These are phyloP conservation scores for Polyporus tsugae DNA, from an alignment of 1,284 basidiomycete species.

Conservation along the genomic window DNA sequence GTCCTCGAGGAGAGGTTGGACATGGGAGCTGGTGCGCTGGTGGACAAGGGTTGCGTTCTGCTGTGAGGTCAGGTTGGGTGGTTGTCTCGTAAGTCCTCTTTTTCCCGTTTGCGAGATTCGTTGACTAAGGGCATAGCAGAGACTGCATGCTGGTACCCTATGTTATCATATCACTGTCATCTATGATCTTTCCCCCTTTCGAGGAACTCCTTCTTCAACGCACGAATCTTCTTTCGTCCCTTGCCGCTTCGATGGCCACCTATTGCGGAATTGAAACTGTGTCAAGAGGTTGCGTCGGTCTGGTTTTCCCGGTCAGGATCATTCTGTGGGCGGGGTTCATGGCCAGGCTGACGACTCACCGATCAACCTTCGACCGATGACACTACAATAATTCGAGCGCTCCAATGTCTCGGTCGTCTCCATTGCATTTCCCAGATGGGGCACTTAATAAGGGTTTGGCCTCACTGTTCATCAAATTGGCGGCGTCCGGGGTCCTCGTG, in stretches of 20 bases:
- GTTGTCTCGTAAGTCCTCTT: not conserved
- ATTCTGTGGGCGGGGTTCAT: not conserved
- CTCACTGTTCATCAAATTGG: not conserved
- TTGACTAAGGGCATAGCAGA: not conserved
- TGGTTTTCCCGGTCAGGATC: not conserved
- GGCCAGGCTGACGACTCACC: not conserved
- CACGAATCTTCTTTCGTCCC: not conserved
- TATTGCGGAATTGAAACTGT: not conserved
- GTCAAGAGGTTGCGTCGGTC: not conserved
- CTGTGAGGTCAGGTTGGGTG: conserved; percentile 27
- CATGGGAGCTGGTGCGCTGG: conserved; percentile 28
- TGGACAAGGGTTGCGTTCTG: conserved; percentile 37
- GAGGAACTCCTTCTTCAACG: not conserved
- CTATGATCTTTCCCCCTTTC: not conserved
- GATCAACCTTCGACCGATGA: not conserved
- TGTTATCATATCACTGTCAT: not conserved
- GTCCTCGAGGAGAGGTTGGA: conserved; percentile 51
- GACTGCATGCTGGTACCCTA: not conserved
- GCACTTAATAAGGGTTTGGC: not conserved
- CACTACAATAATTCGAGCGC: not conserved
- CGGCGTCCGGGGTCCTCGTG: not conserved
- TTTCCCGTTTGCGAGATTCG: not conserved
- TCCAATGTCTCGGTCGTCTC: not conserved
- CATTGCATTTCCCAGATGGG: not conserved
- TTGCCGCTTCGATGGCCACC: not conserved